Conservation (phyloP, 179 eudicot species). For the Heliamphora pulchella region DNA sequence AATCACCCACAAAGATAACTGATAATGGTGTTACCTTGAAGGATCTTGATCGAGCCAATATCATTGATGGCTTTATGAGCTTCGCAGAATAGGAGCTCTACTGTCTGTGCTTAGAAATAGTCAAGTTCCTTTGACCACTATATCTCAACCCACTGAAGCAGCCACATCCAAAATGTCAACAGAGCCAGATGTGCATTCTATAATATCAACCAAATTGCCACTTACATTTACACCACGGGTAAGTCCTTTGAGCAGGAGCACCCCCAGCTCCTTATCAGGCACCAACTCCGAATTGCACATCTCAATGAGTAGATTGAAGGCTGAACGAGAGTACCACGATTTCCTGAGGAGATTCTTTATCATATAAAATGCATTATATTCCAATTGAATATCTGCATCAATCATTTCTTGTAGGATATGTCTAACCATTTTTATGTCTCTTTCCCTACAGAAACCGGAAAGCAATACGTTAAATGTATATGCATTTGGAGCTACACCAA, state of each 20-base stretch:
- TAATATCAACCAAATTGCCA: conserved; percentile 11
- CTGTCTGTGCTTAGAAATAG: background rate
- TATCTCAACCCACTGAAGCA: conserved; percentile 26
- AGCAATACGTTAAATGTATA: conserved; percentile 31
- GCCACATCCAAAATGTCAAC: conserved; percentile 27
- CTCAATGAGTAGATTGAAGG: conserved; percentile 23
- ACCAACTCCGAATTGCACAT: conserved; percentile 29
- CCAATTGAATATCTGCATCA: conserved; percentile 26
- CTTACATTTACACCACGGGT: conserved; percentile 13
- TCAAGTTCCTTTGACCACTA: background rate
- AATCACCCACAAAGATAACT: background rate
- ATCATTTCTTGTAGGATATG: conserved; percentile 33
- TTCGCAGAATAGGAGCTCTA: background rate
- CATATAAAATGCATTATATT: conserved; percentile 17
- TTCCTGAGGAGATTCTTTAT: conserved; percentile 20
- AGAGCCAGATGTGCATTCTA: conserved; percentile 23
- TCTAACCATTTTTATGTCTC: conserved; percentile 29
- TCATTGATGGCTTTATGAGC: background rate
- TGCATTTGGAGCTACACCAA: conserved; percentile 32
- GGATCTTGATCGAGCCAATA: background rate
- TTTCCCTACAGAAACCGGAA: conserved; percentile 32
- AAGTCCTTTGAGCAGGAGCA: conserved; percentile 23
- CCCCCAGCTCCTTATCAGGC: conserved; percentile 23
- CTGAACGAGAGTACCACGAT: conserved; percentile 14
- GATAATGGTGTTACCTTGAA: conserved; percentile 7